These are phyloP conservation scores for Haplosporangium gracile DNA, from an alignment of 192 early-diverging fungal species.

Conservation along the genomic window DNA sequence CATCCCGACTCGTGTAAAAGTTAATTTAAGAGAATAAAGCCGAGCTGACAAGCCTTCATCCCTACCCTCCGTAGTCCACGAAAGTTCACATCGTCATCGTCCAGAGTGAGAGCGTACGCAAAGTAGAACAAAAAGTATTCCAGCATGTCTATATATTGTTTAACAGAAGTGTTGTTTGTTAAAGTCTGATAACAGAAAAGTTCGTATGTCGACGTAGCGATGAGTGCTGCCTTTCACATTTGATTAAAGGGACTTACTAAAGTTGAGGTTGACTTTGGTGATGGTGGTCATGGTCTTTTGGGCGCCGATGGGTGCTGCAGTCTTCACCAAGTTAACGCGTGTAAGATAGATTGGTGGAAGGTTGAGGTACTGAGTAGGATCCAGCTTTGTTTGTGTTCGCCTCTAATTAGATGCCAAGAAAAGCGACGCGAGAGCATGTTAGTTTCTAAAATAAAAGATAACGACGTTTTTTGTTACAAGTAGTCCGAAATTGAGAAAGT, in stretches of 20 bases:
- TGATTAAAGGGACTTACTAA: conserved; percentile 23
- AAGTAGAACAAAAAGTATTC: conserved; percentile 56
- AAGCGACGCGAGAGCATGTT: not conserved
- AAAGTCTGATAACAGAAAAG: not conserved
- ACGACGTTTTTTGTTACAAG: not conserved
- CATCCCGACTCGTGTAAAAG: too few species aligned
- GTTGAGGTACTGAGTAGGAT: conserved; percentile 44
- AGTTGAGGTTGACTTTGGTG: conserved; percentile 53
- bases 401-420: conserved; percentile 18
- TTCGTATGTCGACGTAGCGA: too few species aligned
- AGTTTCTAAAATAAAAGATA: not conserved
- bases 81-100: conserved; percentile 45
- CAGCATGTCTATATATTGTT: conserved; percentile 44
- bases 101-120: conserved; percentile 51
- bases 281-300: conserved; percentile 47
- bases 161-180: not conserved
- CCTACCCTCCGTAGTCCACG: conserved; percentile 41
- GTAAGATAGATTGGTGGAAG: conserved; percentile 52
- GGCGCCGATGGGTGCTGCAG: conserved; percentile 18
- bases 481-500: not conserved
- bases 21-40: too few species aligned
- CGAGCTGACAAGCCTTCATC: too few species aligned
- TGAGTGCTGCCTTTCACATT: too few species aligned
- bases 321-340: conserved; percentile 48
- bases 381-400: conserved; percentile 47